Evolutionary conservation across 805 yeast species (phyloP).

Genomic region (Kodamaea hsintzibuensis): DNA sequence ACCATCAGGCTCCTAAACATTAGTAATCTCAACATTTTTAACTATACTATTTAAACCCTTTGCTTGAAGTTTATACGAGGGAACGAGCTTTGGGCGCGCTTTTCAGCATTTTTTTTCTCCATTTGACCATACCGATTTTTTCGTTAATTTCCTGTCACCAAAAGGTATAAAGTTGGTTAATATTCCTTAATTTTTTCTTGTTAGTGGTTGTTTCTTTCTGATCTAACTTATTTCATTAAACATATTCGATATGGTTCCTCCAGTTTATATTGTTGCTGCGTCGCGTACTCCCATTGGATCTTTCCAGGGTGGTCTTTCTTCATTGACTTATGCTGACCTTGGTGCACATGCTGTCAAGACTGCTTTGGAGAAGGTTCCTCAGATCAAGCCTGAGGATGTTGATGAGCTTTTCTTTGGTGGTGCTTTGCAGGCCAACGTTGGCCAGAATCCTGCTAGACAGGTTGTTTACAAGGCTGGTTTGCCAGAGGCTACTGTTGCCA

Average conservation of each 20-base stretch:
- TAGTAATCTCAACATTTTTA: background rate
- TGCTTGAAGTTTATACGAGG: background rate
- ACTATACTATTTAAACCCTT: too few species aligned
- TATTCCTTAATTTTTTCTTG: background rate
- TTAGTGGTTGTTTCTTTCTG: too few species aligned
- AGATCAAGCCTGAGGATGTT: conserved; percentile 71
- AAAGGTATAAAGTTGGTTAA: background rate
- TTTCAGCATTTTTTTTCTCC: background rate
- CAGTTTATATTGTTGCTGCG: conserved; percentile 86
- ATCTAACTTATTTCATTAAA: background rate
- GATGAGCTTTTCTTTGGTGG: conserved; percentile 93
- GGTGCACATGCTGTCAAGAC: conserved; percentile 93
- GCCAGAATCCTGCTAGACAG: conserved; percentile 98
- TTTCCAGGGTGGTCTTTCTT: conserved; percentile 79
- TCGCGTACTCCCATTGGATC: conserved; percentile 97
- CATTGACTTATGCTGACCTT: conserved; percentile 77
- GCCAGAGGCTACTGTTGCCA: conserved; percentile 74
- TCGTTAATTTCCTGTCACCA: background rate
- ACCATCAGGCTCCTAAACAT: background rate
- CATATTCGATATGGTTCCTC: conserved; percentile 11
- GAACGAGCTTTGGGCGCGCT: conserved; percentile 1
- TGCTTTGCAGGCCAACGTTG: conserved; percentile 88
- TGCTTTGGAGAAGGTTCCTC: conserved; percentile 81
- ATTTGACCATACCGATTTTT: background rate
- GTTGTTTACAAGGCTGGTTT: conserved; percentile 91